phyloP scores from a whole-genome alignment of 306 rosid species.

The Vachellia collinsii region DNA sequence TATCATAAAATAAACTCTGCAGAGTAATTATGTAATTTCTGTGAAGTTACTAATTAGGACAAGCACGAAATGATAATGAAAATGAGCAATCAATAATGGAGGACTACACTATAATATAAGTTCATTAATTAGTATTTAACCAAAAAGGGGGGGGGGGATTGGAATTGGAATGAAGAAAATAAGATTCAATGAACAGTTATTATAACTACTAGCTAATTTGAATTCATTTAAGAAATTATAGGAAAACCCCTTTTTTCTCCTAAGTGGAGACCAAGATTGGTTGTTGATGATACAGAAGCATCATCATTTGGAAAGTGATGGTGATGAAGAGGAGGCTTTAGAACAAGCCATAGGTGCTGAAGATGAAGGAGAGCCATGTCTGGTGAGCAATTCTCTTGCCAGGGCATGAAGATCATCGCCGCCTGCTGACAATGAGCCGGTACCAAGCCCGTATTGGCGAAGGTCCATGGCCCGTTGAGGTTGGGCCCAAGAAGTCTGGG shows the following conservation, averaged over 20 bases:
- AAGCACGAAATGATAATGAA: background rate
- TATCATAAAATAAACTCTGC: background rate
- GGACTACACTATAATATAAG: constrained; percentile 15
- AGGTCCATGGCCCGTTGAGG: constrained; percentile 62
- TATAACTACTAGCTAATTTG: constrained; percentile 48
- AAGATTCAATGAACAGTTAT: constrained; percentile 26
- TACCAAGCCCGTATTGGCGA: constrained; percentile 49
- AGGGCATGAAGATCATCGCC: constrained; percentile 65
- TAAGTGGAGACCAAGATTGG: constrained; percentile 46
- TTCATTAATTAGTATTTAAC: constrained; percentile 9
- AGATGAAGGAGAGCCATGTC: constrained; percentile 52
- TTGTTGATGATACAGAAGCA: constrained; percentile 38
- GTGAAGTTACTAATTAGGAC: background rate
- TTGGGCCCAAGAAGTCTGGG: constrained; percentile 67
- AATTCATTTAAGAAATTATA: constrained; percentile 37
- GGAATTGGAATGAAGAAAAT: constrained; percentile 8
- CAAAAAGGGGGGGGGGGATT: background rate
- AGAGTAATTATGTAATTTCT: background rate
- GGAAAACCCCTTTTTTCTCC: constrained; percentile 32
- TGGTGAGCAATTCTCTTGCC: constrained; percentile 70
- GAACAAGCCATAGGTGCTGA: constrained; percentile 48
- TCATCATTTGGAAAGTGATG: constrained; percentile 55
- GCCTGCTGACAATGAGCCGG: constrained; percentile 38
- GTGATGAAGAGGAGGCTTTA: constrained; percentile 55
- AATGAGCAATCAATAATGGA: constrained; percentile 11